Conservation (phyloP, 2,329 filamentous ascomycete genomes). For the Colletotrichum sp. region DNA sequence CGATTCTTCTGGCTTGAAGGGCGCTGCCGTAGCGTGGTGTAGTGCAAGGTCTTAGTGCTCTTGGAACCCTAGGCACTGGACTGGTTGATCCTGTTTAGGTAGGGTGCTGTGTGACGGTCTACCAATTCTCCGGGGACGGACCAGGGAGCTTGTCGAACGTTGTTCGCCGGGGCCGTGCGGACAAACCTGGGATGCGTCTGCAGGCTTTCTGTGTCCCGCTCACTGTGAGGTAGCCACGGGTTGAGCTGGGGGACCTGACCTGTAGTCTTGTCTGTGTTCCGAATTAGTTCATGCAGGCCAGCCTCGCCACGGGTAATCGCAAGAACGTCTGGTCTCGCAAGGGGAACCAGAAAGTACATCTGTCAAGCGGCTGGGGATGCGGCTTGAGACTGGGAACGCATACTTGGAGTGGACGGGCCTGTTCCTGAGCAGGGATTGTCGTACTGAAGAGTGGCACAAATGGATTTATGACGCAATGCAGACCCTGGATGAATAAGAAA, state of each 20-base stretch:
- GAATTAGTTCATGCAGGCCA: slow-evolving; percentile 23
- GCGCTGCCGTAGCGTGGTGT: background rate
- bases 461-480: slow-evolving; percentile 9
- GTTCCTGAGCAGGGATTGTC: background rate
- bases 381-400: slow-evolving; percentile 13
- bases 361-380: background rate
- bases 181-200: slow-evolving; percentile 15
- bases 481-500: background rate
- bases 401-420: background rate
- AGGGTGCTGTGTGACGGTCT: slow-evolving; percentile 11
- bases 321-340: background rate
- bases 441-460: slow-evolving; percentile 3
- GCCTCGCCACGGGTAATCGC: slow-evolving; percentile 16
- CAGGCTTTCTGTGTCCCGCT: slow-evolving; percentile 13
- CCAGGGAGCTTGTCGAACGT: slow-evolving; percentile 17
- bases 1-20: slow-evolving; percentile 3
- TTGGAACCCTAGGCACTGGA: background rate
- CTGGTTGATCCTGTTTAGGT: slow-evolving; percentile 6
- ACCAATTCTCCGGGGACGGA: slow-evolving; percentile 19
- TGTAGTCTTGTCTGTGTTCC: slow-evolving; percentile 10
- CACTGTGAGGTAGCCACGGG: background rate
- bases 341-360: slow-evolving; percentile 9
- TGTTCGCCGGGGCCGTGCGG: slow-evolving; percentile 21
- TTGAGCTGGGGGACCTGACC: slow-evolving; percentile 12
- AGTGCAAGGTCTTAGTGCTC: background rate